Percentiles rank a stretch among this genome's conserved stretches.
Conservation (phyloP, 23 red algal genomes). For the Agarophyton chilense region DNA sequence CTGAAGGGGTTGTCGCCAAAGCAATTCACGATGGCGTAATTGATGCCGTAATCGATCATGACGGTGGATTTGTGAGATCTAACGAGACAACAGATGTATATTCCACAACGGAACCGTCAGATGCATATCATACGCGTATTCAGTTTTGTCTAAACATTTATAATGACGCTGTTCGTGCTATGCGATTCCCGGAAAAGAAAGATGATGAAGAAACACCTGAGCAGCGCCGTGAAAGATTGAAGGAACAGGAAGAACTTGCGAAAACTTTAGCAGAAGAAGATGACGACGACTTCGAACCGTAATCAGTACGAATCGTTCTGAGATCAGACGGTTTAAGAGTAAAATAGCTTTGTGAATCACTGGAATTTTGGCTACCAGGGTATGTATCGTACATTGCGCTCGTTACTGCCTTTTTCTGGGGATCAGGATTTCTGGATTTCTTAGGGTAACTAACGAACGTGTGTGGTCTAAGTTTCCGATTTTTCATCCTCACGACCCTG, state of each 20-base stretch:
- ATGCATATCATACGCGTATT: conserved; percentile 91
- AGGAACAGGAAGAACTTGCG: conserved; percentile 96
- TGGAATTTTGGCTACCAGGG: neutral
- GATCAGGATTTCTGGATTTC: too few species aligned
- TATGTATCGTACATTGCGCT: neutral
- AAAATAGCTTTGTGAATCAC: neutral
- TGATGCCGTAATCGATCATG: conserved; percentile 91
- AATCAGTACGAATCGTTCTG: conserved; percentile 5
- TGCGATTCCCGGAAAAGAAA: conserved; percentile 92
- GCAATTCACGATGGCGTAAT: conserved; percentile 97
- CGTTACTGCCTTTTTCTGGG: too few species aligned
- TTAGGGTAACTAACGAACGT: too few species aligned
- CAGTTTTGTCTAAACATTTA: conserved; percentile 97
- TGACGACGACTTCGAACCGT: conserved; percentile 80
- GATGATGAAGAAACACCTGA: conserved; percentile 88
- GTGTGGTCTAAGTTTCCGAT: neutral
- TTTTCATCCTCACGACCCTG: neutral
- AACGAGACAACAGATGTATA: conserved; percentile 83
- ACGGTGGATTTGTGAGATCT: conserved; percentile 74
- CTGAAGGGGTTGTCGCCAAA: conserved; percentile 96
- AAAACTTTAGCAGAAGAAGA: conserved; percentile 90
- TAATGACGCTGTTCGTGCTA: conserved; percentile 93
- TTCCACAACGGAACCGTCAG: conserved; percentile 77
- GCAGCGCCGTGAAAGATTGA: conserved; percentile 78
- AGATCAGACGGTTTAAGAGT: neutral